A percentile compares a stretch with the other conserved stretches of the same genome.
Conservation (phyloP, 2,329 filamentous ascomycete species). For the Whalleya microplaca region DNA sequence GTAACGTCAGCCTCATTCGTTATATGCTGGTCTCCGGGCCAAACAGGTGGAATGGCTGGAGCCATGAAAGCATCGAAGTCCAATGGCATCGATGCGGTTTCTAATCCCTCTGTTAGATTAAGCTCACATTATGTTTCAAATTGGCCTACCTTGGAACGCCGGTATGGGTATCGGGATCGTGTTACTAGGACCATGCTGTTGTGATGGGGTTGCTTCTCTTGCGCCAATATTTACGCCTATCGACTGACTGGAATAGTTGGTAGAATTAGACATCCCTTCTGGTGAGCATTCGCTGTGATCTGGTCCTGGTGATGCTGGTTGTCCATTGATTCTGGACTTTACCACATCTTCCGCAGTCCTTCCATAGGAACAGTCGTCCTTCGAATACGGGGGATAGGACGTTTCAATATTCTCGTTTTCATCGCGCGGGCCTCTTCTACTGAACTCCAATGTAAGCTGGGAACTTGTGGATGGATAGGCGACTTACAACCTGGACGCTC, state of each 20-base stretch:
- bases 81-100: conserved; percentile 22
- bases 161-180: conserved; percentile 18
- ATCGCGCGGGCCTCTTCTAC: conserved; percentile 36
- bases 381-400: conserved; percentile 36
- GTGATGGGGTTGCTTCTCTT: conserved; percentile 13
- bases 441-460: conserved; percentile 19
- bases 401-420: conserved; percentile 32
- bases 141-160: conserved; percentile 25
- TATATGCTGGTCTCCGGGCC: conserved; percentile 34
- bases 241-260: conserved; percentile 12
- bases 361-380: conserved; percentile 30
- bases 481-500: conserved; percentile 45
- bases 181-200: conserved; percentile 15
- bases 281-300: conserved; percentile 17
- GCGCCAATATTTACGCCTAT: conserved; percentile 9
- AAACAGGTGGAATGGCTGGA: conserved; percentile 26
- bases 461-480: background rate
- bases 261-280: conserved; percentile 16
- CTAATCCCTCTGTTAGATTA: conserved; percentile 13
- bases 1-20: conserved; percentile 40
- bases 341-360: conserved; percentile 36
- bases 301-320: conserved; percentile 20
- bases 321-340: conserved; percentile 34
- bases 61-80: conserved; percentile 25
- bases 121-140: background rate